Conservation (phyloP, 129 eudicot species). For the Flaveria ramosissima region DNA sequence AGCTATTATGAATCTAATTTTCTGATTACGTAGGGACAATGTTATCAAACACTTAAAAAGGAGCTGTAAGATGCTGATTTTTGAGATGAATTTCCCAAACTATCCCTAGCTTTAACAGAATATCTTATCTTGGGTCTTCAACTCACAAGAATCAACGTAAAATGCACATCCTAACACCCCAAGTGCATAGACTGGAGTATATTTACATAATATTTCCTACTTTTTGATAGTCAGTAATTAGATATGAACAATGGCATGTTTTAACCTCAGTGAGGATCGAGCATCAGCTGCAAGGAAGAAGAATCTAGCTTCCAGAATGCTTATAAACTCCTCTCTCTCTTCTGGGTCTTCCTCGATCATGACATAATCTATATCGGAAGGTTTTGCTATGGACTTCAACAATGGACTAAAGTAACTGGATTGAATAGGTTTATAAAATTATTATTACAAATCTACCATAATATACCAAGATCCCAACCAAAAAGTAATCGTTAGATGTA, state of each 20-base stretch:
- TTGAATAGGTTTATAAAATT: conserved; percentile 3
- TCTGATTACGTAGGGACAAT: background rate
- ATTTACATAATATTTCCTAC: conserved; percentile 15
- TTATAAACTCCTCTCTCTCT: conserved; percentile 76
- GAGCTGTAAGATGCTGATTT: background rate
- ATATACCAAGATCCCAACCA: background rate
- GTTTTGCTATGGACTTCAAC: conserved; percentile 71
- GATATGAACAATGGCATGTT: background rate
- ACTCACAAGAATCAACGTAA: background rate
- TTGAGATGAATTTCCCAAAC: background rate
- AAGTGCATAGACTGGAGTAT: background rate
- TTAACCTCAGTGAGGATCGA: conserved; percentile 83
- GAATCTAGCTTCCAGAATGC: conserved; percentile 75
- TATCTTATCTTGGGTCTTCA: background rate
- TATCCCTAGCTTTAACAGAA: background rate
- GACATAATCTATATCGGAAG: conserved; percentile 54
- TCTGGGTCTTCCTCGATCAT: conserved; percentile 88
- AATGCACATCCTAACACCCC: conserved; percentile 17
- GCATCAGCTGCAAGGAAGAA: conserved; percentile 98
- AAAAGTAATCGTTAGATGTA: background rate
- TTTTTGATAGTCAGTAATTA: conserved; percentile 1
- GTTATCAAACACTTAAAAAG: background rate
- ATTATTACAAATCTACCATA: conserved; percentile 8
- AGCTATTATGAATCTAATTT: background rate
- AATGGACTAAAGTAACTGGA: conserved; percentile 93